phyloP scores from a whole-genome alignment of 1,284 basidiomycete species.

The Ceratobasidium sp. region DNA sequence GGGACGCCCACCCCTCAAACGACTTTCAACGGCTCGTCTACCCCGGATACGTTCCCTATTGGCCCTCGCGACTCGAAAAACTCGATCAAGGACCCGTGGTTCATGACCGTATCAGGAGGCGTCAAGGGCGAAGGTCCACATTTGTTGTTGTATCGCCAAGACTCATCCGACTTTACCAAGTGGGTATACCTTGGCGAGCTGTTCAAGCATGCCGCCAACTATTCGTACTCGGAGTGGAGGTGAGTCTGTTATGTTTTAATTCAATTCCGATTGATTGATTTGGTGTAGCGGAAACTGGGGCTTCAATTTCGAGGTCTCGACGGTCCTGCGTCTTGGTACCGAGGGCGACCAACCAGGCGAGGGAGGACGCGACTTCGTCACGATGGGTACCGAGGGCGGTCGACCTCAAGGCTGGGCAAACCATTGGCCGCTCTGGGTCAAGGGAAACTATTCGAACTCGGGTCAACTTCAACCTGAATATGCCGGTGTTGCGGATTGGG shows the following conservation, averaged over 20 bases:
- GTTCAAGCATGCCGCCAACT: conserved; percentile 12
- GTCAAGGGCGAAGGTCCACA: conserved; percentile 29
- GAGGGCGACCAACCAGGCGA: conserved; percentile 32
- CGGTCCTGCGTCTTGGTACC: conserved; percentile 31
- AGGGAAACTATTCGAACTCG: conserved; percentile 16
- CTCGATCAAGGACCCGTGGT: conserved; percentile 26
- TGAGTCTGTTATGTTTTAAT: not conserved
- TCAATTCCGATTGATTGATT: not conserved
- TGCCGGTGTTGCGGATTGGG: conserved; percentile 32
- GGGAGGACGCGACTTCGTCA: conserved; percentile 29
- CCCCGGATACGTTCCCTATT: not conserved
- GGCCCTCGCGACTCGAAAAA: not conserved
- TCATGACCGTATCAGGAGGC: conserved; percentile 32
- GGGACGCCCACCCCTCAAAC: conserved; percentile 18
- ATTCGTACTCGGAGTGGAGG: conserved; percentile 31
- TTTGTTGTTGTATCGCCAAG: conserved; percentile 31
- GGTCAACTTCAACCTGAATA: conserved; percentile 17
- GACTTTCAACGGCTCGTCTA: conserved; percentile 29
- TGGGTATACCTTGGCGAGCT: conserved; percentile 34
- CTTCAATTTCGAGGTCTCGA: conserved; percentile 32
- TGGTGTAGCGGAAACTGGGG: conserved; percentile 33
- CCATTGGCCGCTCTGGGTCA: conserved; percentile 30
- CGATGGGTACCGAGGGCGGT: conserved; percentile 34
- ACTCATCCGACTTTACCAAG: conserved; percentile 30
- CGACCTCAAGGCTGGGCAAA: conserved; percentile 27